These are phyloP conservation scores for Nephelium lappaceum DNA, from an alignment of 345 rosid genomes.

Conservation along the genomic window DNA sequence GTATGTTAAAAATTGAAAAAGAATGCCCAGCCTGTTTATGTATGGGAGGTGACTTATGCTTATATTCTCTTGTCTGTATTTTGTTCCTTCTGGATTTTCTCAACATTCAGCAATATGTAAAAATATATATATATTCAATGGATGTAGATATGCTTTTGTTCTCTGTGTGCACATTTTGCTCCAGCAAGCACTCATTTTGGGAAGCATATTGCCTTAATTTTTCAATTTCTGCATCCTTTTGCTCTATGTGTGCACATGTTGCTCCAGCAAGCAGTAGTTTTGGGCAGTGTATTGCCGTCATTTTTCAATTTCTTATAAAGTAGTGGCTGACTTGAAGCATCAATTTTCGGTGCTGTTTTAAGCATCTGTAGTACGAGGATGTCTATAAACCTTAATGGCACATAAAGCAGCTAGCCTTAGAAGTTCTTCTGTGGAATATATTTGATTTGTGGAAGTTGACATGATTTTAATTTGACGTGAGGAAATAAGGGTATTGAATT, in stretches of 20 bases:
- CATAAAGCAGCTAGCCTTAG: background rate
- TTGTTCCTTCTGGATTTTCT: background rate
- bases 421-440: background rate
- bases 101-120: background rate
- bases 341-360: background rate
- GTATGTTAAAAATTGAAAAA: background rate
- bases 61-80: background rate
- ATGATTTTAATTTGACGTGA: background rate
- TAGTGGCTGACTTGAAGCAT: background rate
- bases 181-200: background rate
- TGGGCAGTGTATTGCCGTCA: background rate
- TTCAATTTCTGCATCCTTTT: background rate
- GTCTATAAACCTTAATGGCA: background rate
- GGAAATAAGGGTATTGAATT: background rate
- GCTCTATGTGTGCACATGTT: background rate
- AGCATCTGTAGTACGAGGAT: background rate
- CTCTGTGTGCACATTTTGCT: background rate
- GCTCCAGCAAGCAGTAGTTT: background rate
- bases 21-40: background rate
- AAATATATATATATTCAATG: background rate
- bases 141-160: background rate
- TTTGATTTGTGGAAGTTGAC: background rate
- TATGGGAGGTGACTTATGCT: background rate
- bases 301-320: background rate
- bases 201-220: background rate